phyloP scores from a whole-genome alignment of 805 yeast species.

The Barnettozyma vustinii region DNA sequence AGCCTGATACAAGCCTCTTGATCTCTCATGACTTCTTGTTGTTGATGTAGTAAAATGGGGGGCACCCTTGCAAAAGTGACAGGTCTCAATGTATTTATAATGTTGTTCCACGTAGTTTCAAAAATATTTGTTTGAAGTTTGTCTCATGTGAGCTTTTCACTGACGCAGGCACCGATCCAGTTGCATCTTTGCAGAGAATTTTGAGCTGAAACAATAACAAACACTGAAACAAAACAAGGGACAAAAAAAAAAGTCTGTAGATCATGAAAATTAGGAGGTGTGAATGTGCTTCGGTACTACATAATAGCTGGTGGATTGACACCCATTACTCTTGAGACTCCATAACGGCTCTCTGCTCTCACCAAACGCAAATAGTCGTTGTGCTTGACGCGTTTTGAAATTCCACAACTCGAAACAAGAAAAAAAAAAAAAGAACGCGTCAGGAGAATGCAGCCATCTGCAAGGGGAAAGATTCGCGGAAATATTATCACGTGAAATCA shows the following conservation, averaged over 20 bases:
- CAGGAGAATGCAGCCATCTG: background rate
- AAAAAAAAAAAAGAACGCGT: background rate
- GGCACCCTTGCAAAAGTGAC: background rate
- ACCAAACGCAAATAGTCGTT: too few relatives aligned
- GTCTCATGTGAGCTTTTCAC: background rate
- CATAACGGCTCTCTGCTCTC: too few relatives aligned
- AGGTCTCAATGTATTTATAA: background rate
- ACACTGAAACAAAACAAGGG: background rate
- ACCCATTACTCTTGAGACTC: too few relatives aligned
- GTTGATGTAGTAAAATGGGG: background rate
- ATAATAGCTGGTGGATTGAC: too few relatives aligned
- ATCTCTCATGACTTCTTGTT: slow-evolving; percentile 1
- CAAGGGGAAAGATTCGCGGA: background rate
- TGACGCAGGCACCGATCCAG: background rate
- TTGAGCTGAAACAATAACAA: background rate
- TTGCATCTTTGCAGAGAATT: background rate
- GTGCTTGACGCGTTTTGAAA: too few relatives aligned
- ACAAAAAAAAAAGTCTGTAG: too few relatives aligned
- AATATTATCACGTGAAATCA: too few relatives aligned
- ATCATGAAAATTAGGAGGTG: background rate
- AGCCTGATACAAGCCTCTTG: slow-evolving; percentile 10
- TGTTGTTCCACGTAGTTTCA: background rate
- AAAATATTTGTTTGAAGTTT: background rate
- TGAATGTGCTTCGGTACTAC: background rate
- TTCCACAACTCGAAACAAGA: background rate